phyloP scores from a whole-genome alignment of 108 stramenopile genomes.

The Cylindrotheca closterium region DNA sequence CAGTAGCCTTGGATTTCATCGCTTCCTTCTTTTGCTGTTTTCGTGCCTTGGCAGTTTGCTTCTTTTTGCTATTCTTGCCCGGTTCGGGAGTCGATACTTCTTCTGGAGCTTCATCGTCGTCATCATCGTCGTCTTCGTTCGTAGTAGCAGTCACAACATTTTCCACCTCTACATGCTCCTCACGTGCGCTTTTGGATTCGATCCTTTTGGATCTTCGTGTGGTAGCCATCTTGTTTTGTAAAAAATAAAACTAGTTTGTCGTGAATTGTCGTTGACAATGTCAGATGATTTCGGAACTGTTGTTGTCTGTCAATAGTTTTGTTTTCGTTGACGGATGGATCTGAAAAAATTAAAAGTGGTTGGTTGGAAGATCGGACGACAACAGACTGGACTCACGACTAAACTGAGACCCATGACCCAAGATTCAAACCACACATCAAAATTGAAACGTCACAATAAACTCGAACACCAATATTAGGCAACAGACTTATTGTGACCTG shows the following conservation, averaged over 20 bases:
- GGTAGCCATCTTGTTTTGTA: background rate
- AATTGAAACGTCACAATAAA: no score
- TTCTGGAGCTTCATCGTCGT: background rate
- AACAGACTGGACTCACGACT: no score
- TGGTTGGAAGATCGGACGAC: no score
- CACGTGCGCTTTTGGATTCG: background rate
- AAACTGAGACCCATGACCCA: no score
- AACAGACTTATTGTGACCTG: no score
- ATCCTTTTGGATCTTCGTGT: conserved; percentile 10
- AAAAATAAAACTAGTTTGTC: background rate
- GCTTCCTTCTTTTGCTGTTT: conserved; percentile 8
- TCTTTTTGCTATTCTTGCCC: conserved; percentile 1
- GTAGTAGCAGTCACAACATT: background rate
- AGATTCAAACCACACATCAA: no score
- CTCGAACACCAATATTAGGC: no score
- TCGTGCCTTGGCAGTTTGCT: conserved; percentile 2
- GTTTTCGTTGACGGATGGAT: no score
- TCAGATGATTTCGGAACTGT: no score
- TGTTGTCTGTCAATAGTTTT: no score
- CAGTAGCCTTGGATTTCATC: conserved; percentile 33
- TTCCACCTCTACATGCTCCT: background rate
- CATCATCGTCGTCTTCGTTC: background rate
- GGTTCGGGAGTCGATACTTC: background rate
- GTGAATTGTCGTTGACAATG: no score
- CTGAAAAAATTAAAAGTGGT: no score